A percentile compares a stretch with the other conserved stretches of the same genome.
Evolutionary conservation across 2,329 filamentous ascomycete species (phyloP).

Genomic region (Cryphonectria japonica): DNA sequence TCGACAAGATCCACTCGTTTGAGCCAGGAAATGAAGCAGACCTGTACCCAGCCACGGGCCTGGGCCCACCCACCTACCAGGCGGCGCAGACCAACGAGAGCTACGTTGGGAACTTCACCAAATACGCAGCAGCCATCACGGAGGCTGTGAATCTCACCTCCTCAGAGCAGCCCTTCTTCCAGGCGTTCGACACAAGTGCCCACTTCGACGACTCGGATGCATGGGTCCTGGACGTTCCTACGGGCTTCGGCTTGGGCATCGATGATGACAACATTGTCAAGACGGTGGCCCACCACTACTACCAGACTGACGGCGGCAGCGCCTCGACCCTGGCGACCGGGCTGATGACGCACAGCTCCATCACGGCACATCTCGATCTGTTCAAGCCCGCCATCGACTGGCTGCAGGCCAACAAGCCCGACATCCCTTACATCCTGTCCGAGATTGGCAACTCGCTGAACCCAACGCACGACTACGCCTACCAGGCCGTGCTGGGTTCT

Average conservation of each 20-base stretch:
- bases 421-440: slow-evolving; percentile 40
- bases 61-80: slow-evolving; percentile 41
- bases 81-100: slow-evolving; percentile 40
- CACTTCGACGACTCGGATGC: slow-evolving; percentile 35
- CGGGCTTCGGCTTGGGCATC: slow-evolving; percentile 40
- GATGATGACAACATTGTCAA: slow-evolving; percentile 39
- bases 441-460: slow-evolving; percentile 44
- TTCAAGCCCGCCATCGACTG: slow-evolving; percentile 38
- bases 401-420: slow-evolving; percentile 38
- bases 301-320: slow-evolving; percentile 37
- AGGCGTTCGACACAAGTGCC: slow-evolving; percentile 41
- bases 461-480: slow-evolving; percentile 38
- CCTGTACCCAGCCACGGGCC: slow-evolving; percentile 37
- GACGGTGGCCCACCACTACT: slow-evolving; percentile 44
- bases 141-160: slow-evolving; percentile 35
- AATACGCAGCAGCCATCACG: slow-evolving; percentile 38
- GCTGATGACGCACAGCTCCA: slow-evolving; percentile 27
- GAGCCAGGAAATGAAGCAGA: slow-evolving; percentile 43
- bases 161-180: slow-evolving; percentile 37
- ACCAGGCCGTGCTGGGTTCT: slow-evolving; percentile 41
- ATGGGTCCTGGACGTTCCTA: slow-evolving; percentile 37
- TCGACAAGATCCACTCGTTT: slow-evolving; percentile 42
- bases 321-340: slow-evolving; percentile 36
- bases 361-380: slow-evolving; percentile 33
- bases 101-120: slow-evolving; percentile 42